A percentile compares a stretch with the other conserved stretches of the same genome.
Evolutionary conservation across 805 yeast genomes (phyloP).

Genomic region (Wickerhamomyces ciferrii): DNA sequence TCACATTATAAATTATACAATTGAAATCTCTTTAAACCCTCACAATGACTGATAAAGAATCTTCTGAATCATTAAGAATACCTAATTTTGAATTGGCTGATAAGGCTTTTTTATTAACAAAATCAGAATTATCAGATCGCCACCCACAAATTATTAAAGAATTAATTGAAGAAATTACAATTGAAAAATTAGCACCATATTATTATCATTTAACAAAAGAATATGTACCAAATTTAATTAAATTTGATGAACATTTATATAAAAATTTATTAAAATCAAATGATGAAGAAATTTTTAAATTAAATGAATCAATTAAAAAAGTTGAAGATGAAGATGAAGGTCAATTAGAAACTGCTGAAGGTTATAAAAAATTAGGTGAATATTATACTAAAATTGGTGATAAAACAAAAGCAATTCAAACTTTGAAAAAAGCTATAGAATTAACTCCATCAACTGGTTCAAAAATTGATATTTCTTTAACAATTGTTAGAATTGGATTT

Average conservation of each 20-base stretch:
- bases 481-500: conserved; percentile 84
- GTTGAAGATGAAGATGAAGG: conserved; percentile 70
- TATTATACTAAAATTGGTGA: conserved; percentile 86
- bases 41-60: conserved; percentile 9
- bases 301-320: conserved; percentile 38
- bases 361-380: conserved; percentile 79
- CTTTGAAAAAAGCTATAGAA: conserved; percentile 68
- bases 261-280: conserved; percentile 46
- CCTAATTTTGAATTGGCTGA: conserved; percentile 87
- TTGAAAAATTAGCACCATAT: conserved; percentile 74
- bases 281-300: conserved; percentile 42
- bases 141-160: conserved; percentile 39
- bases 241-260: conserved; percentile 61
- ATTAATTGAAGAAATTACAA: conserved; percentile 48
- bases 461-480: conserved; percentile 80
- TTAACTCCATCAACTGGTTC: conserved; percentile 83
- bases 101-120: conserved; percentile 58
- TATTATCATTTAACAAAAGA: conserved; percentile 62
- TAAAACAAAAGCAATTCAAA: conserved; percentile 57
- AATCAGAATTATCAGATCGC: conserved; percentile 29
- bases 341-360: conserved; percentile 72
- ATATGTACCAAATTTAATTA: conserved; percentile 30
- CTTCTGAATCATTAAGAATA: conserved; percentile 31
- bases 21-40: too few relatives aligned
- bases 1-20: too few relatives aligned